phyloP scores from a whole-genome alignment of 1,139 yeast genomes.

The Candida sojae region DNA sequence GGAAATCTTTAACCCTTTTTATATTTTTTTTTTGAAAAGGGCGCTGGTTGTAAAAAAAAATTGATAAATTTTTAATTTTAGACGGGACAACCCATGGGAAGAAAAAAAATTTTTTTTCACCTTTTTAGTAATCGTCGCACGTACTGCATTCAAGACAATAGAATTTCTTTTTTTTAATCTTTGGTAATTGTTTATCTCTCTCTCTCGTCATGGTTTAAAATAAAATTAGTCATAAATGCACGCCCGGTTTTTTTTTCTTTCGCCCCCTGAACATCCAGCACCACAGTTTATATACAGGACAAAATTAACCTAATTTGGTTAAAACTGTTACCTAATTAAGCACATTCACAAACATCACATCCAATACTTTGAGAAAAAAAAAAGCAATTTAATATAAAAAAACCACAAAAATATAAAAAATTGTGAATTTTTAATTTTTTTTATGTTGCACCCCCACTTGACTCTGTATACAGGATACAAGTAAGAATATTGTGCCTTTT shows the following conservation, averaged over 20 bases:
- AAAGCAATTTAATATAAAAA: too few relatives aligned
- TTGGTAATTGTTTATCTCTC: too few relatives aligned
- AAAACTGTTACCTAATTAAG: constrained; percentile 4
- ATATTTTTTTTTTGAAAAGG: constrained; percentile 5
- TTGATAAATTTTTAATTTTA: too few relatives aligned
- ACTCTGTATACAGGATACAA: too few relatives aligned
- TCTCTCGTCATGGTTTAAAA: too few relatives aligned
- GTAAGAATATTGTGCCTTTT: too few relatives aligned
- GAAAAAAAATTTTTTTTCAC: background rate
- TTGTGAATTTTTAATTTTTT: background rate
- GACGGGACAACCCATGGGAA: background rate
- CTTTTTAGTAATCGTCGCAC: too few relatives aligned
- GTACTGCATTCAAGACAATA: too few relatives aligned
- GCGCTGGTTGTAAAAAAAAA: background rate
- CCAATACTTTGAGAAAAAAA: too few relatives aligned
- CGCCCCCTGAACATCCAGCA: background rate
- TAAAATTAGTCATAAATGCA: too few relatives aligned
- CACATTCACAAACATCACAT: background rate
- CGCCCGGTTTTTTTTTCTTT: background rate
- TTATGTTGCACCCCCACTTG: background rate
- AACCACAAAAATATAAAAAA: too few relatives aligned
- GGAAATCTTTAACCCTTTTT: constrained; percentile 8
- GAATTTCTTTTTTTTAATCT: too few relatives aligned
- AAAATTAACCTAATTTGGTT: constrained; percentile 2
- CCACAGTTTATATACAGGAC: constrained; percentile 1